Percentiles rank a stretch among this genome's conserved stretches.
Evolutionary conservation across 495 filamentous ascomycete species (phyloP).

Genomic region (Chaetomium tenue): DNA sequence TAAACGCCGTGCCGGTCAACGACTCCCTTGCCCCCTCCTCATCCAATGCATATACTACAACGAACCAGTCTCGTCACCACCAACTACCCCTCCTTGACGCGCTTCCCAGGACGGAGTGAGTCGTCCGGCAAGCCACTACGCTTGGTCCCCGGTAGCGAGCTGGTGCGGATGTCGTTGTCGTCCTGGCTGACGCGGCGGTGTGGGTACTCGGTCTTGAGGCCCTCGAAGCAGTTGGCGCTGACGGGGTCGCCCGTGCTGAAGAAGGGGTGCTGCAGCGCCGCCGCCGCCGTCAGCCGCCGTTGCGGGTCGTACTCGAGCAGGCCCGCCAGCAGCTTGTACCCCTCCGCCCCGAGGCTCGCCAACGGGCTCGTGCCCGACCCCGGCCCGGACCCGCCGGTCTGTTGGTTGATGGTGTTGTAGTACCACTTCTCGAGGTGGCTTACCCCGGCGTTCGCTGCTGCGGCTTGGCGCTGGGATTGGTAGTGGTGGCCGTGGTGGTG

Average conservation of each 20-base stretch:
- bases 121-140: constrained; percentile 85
- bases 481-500: constrained; percentile 51
- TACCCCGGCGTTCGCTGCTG: constrained; percentile 11
- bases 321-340: constrained; percentile 74
- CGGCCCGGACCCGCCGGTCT: constrained; percentile 40
- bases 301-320: constrained; percentile 92
- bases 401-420: constrained; percentile 51
- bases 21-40: no score
- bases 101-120: constrained; percentile 63
- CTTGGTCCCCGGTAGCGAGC: constrained; percentile 90
- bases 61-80: no score
- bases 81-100: constrained; percentile 57
- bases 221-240: constrained; percentile 84
- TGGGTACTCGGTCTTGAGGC: constrained; percentile 82
- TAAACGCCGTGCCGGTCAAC: not conserved
- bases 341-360: constrained; percentile 64
- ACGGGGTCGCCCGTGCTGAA: constrained; percentile 67
- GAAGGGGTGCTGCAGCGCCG: constrained; percentile 85
- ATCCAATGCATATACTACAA: no score
- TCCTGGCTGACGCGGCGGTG: constrained; percentile 86
- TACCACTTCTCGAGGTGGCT: constrained; percentile 59
- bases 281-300: constrained; percentile 77
- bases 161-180: constrained; percentile 86
- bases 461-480: constrained; percentile 38
- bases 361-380: constrained; percentile 38